phyloP scores from a whole-genome alignment of 2,329 filamentous ascomycete genomes.

The Emergomyces orientalis region DNA sequence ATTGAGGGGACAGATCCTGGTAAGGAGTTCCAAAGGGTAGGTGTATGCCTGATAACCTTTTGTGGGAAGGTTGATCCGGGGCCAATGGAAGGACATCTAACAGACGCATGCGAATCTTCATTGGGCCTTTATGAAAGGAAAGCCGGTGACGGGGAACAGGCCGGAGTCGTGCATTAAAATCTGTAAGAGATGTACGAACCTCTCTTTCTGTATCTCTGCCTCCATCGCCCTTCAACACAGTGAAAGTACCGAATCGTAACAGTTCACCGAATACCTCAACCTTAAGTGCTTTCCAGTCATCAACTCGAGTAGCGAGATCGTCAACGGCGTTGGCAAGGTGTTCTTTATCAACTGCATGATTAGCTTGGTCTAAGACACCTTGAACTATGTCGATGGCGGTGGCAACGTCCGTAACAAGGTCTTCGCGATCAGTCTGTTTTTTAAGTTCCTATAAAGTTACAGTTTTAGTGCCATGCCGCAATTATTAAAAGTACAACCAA shows the following conservation, averaged over 20 bases:
- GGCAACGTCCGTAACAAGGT: constrained; percentile 61
- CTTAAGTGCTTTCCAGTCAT: constrained; percentile 93
- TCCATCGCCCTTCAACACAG: constrained; percentile 67
- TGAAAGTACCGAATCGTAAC: constrained; percentile 80
- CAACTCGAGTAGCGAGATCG: constrained; percentile 72
- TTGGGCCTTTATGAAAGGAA: neutral
- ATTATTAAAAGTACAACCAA: neutral
- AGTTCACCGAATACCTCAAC: constrained; percentile 87
- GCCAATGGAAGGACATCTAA: neutral
- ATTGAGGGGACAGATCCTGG: neutral
- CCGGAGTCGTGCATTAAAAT: constrained; percentile 1
- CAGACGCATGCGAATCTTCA: neutral
- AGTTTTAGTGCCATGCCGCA: neutral
- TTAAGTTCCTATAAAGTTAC: constrained; percentile 57
- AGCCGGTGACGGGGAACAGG: neutral
- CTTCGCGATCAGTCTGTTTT: constrained; percentile 70
- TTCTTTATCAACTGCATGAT: constrained; percentile 83
- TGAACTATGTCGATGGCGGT: constrained; percentile 73
- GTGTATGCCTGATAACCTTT: neutral
- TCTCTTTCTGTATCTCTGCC: constrained; percentile 88
- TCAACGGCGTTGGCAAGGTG: constrained; percentile 73
- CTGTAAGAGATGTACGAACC: constrained; percentile 42
- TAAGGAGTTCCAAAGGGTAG: neutral
- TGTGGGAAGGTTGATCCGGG: neutral
- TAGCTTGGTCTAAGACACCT: constrained; percentile 71